phyloP scores from a whole-genome alignment of 371 early-diverging fungal genomes.

The Mortierella sp. region DNA sequence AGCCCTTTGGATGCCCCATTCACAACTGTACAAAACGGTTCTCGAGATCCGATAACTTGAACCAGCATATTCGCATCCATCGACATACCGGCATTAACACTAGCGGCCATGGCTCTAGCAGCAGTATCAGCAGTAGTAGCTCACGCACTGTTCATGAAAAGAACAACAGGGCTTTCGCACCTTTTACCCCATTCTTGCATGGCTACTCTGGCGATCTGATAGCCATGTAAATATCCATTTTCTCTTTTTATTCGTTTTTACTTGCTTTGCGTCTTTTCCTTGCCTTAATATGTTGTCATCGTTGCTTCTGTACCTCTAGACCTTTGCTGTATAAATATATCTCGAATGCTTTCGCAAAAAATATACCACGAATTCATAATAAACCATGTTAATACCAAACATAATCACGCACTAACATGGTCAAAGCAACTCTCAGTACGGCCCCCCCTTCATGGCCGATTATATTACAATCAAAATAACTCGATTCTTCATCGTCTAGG shows the following conservation, averaged over 20 bases:
- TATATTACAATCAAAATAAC: no score
- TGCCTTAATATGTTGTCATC: slow-evolving; percentile 6
- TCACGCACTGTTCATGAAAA: slow-evolving; percentile 10
- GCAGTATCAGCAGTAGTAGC: not conserved
- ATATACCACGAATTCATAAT: not conserved
- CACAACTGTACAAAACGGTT: slow-evolving; percentile 84
- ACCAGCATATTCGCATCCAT: slow-evolving; percentile 77
- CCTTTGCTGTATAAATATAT: not conserved
- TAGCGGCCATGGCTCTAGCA: no score
- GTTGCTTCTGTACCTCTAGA: not conserved
- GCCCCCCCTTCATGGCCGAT: no score
- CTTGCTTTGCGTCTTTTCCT: not conserved
- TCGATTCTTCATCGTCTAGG: slow-evolving; percentile 7
- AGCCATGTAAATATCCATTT: slow-evolving; percentile 20
- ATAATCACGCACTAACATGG: no score
- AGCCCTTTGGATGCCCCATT: slow-evolving; percentile 73
- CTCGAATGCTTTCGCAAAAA: not conserved
- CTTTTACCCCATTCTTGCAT: slow-evolving; percentile 43
- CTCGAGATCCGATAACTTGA: slow-evolving; percentile 86
- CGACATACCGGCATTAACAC: slow-evolving; percentile 31
- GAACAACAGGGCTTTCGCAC: slow-evolving; percentile 23
- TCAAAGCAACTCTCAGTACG: no score
- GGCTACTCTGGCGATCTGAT: slow-evolving; percentile 35
- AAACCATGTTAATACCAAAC: not conserved
- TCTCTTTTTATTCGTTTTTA: not conserved